A percentile compares a stretch with the other conserved stretches of the same genome.
These are phyloP conservation scores for Gastrolobium bilobum DNA, from an alignment of 306 rosid species.

Conservation along the genomic window DNA sequence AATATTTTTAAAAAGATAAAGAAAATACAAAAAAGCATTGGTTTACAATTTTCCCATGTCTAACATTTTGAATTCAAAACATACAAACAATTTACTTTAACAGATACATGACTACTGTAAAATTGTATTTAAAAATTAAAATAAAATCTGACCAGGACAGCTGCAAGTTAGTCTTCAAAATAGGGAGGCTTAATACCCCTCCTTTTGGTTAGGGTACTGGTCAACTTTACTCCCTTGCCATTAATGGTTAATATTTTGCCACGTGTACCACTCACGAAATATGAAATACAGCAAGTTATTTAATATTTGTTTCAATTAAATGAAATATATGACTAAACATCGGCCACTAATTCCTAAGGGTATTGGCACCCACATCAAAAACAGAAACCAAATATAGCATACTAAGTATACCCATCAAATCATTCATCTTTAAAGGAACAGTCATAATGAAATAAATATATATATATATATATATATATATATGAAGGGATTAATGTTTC, in stretches of 20 bases:
- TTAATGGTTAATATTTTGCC: conserved; percentile 13
- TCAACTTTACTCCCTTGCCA: background rate
- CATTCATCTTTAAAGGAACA: background rate
- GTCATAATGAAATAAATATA: background rate
- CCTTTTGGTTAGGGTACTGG: background rate
- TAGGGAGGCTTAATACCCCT: background rate
- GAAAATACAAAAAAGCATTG: conserved; percentile 5
- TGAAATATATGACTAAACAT: background rate
- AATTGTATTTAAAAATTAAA: background rate
- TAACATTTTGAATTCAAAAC: conserved; percentile 8
- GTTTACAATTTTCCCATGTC: background rate
- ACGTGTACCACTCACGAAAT: background rate
- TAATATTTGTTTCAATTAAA: conserved; percentile 2
- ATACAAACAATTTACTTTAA: conserved; percentile 8
- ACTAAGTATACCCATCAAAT: background rate
- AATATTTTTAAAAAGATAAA: conserved; percentile 7
- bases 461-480: too few species aligned
- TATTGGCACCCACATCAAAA: conserved; percentile 18
- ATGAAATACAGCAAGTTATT: conserved; percentile 16
- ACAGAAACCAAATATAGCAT: background rate
- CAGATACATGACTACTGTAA: background rate
- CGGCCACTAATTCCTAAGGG: background rate
- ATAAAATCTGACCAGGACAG: background rate
- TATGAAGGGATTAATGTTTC: too few species aligned
- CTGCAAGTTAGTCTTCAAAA: conserved; percentile 34